These are phyloP conservation scores for Pseudogymnoascus destructans DNA, from an alignment of 2,329 filamentous ascomycete species.

Conservation along the genomic window DNA sequence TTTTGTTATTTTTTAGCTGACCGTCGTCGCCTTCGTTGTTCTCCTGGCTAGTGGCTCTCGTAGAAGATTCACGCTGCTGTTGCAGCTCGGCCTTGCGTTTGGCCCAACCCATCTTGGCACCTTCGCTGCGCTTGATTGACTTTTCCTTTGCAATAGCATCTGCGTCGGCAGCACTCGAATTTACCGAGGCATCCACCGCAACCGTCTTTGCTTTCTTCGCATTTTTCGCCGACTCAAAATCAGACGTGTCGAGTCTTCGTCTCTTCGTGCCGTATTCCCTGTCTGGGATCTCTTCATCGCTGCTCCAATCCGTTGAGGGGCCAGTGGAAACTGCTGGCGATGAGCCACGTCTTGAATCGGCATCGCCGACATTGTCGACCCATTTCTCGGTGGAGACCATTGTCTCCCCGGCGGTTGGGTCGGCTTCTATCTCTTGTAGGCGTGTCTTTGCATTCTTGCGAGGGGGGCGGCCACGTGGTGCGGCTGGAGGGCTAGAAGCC, in stretches of 20 bases:
- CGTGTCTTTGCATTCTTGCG: slow-evolving; percentile 9
- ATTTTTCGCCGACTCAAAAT: neutral
- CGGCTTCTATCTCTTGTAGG: neutral
- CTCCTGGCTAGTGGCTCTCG: neutral
- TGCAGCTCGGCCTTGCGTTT: slow-evolving; percentile 9
- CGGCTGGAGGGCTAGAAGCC: slow-evolving; percentile 21
- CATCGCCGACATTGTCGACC: slow-evolving; percentile 6
- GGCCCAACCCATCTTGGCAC: neutral
- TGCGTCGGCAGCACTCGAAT: neutral
- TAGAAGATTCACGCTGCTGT: slow-evolving; percentile 3
- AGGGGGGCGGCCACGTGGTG: neutral
- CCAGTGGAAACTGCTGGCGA: neutral
- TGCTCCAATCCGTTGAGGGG: neutral
- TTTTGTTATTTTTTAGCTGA: neutral
- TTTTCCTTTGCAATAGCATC: slow-evolving; percentile 4
- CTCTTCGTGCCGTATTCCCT: neutral
- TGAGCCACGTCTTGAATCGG: neutral
- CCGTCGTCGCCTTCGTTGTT: neutral
- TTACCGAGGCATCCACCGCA: neutral
- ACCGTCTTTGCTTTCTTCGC: neutral
- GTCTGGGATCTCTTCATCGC: slow-evolving; percentile 2
- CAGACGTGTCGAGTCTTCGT: neutral
- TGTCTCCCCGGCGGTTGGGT: slow-evolving; percentile 7
- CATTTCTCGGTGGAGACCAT: slow-evolving; percentile 6
- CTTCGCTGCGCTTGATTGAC: slow-evolving; percentile 3